phyloP scores from a whole-genome alignment of 139 green algal species.

The Auxenochlorella pyrenoidosa region DNA sequence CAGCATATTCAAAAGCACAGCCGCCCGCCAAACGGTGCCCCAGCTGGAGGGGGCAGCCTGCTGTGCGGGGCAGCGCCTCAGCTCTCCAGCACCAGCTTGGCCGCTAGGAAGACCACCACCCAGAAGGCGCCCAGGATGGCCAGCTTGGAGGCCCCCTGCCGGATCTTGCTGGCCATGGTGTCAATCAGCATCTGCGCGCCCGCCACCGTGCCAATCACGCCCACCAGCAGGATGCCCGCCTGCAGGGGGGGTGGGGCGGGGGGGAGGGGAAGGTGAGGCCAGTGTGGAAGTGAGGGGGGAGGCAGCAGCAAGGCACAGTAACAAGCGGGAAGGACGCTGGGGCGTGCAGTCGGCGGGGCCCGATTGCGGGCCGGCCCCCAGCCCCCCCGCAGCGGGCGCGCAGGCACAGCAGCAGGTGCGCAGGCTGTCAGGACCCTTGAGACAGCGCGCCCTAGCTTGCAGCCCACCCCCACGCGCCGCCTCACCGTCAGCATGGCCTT shows the following conservation, averaged over 20 bases:
- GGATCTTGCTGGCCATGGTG: constrained; percentile 35
- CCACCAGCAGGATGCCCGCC: constrained; percentile 44
- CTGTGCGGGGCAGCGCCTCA: not conserved
- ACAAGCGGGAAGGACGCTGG: too few relatives aligned
- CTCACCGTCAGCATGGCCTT: constrained; percentile 50
- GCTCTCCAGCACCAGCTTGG: constrained; percentile 56
- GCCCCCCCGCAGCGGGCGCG: too few relatives aligned
- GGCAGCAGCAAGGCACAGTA: not conserved
- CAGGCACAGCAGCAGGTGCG: not conserved
- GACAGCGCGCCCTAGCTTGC: too few relatives aligned
- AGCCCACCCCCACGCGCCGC: too few relatives aligned
- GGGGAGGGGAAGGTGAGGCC: not conserved
- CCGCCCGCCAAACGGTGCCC: too few relatives aligned
- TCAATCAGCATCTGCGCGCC: constrained; percentile 37
- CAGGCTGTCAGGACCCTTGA: too few relatives aligned
- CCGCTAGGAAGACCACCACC: constrained; percentile 65
- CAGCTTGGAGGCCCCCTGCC: constrained; percentile 40
- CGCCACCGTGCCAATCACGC: constrained; percentile 38
- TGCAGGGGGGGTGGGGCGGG: constrained; percentile 26
- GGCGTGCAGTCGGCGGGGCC: too few relatives aligned
- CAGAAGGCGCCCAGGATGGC: constrained; percentile 66
- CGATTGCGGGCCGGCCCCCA: too few relatives aligned
- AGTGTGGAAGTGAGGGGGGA: not conserved
- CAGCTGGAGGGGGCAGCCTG: too few relatives aligned
- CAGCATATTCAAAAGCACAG: too few relatives aligned